Conservation (phyloP, 768 basidiomycete species). For the Pulveroboletus sp. region DNA sequence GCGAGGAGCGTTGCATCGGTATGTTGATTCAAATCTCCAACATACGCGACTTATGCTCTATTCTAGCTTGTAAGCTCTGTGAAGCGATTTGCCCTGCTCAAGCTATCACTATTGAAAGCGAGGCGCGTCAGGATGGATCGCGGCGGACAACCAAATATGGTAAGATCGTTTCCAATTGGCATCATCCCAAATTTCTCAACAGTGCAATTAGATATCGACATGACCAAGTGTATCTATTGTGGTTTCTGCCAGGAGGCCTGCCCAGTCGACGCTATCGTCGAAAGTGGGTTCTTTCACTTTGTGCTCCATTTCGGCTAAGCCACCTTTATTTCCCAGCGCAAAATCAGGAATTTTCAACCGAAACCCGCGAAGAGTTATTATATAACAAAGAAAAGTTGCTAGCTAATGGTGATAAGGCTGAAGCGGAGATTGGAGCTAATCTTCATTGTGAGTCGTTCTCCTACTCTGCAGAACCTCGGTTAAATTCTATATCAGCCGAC, state of each 20-base stretch:
- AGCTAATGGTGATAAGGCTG: conserved; percentile 92
- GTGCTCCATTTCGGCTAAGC: conserved; percentile 4
- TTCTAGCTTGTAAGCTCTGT: conserved; percentile 92
- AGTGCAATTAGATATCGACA: conserved; percentile 79
- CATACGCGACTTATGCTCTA: conserved; percentile 4
- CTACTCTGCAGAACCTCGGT: conserved; percentile 8
- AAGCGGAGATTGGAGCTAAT: conserved; percentile 97
- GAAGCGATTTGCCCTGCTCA: conserved; percentile 99
- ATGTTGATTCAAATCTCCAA: conserved; percentile 28
- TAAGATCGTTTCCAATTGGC: conserved; percentile 29
- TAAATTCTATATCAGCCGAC: conserved; percentile 53
- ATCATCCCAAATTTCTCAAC: not conserved
- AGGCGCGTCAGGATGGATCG: conserved; percentile 92
- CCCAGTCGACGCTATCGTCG: conserved; percentile 98
- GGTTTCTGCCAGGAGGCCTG: conserved; percentile 99
- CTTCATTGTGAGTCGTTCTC: conserved; percentile 55
- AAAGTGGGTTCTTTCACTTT: conserved; percentile 61
- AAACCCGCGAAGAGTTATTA: conserved; percentile 95
- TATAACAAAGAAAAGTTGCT: conserved; percentile 99
- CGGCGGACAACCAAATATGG: conserved; percentile 98
- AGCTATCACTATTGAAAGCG: conserved; percentile 98
- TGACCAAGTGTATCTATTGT: conserved; percentile 99
- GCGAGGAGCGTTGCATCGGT: conserved; percentile 99
- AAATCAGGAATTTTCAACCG: conserved; percentile 97
- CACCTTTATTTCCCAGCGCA: conserved; percentile 62